These are phyloP conservation scores for Blakeslea trispora DNA, from an alignment of 371 early-diverging fungal genomes.

Conservation along the genomic window DNA sequence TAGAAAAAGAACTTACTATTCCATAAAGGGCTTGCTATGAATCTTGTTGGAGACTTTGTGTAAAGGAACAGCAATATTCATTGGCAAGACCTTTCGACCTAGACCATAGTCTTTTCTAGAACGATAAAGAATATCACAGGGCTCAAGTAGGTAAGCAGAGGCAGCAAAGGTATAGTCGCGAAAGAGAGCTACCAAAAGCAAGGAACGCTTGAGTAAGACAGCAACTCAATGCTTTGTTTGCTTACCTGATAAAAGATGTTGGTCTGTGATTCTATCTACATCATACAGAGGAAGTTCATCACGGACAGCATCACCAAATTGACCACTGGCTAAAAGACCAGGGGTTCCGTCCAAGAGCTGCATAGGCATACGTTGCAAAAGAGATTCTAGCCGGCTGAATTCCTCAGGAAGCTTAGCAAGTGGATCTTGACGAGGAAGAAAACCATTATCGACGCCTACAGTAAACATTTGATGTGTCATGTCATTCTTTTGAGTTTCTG, in stretches of 20 bases:
- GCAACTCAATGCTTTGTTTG: no score
- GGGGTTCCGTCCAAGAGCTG: slow-evolving; percentile 61
- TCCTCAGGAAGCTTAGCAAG: slow-evolving; percentile 63
- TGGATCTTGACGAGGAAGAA: slow-evolving; percentile 73
- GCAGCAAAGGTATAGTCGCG: slow-evolving; percentile 88
- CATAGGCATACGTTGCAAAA: slow-evolving; percentile 82
- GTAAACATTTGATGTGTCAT: slow-evolving; percentile 47
- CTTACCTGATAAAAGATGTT: slow-evolving; percentile 68
- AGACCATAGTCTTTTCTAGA: slow-evolving; percentile 74
- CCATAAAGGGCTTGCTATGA: slow-evolving; percentile 83
- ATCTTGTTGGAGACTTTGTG: slow-evolving; percentile 71
- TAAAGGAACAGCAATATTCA: slow-evolving; percentile 81
- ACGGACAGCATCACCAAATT: slow-evolving; percentile 78
- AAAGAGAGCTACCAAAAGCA: slow-evolving; percentile 63
- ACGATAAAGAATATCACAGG: slow-evolving; percentile 79
- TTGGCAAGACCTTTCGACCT: slow-evolving; percentile 74
- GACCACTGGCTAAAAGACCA: slow-evolving; percentile 77
- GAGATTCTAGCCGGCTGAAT: slow-evolving; percentile 67
- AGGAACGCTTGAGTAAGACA: neutral
- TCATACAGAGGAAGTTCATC: slow-evolving; percentile 74
- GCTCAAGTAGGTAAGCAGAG: slow-evolving; percentile 87
- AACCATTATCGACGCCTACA: slow-evolving; percentile 70
- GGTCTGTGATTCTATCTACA: slow-evolving; percentile 69
- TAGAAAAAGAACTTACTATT: slow-evolving; percentile 62
- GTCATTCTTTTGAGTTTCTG: slow-evolving; percentile 23